Conservation (phyloP, 2,329 filamentous ascomycete species). For the Penicillium corylophilum region DNA sequence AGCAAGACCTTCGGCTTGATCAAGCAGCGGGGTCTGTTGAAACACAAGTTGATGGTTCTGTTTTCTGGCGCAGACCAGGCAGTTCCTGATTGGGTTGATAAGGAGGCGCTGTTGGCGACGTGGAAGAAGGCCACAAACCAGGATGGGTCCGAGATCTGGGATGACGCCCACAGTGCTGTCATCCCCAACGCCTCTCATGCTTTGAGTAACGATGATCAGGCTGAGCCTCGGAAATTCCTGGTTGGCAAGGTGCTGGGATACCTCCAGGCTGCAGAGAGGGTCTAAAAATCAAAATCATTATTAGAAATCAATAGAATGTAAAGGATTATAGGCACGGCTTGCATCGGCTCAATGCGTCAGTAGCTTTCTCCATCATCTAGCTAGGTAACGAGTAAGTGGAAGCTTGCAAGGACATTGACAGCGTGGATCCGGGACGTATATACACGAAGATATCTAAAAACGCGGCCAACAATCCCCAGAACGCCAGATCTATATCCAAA, state of each 20-base stretch:
- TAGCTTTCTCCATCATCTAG: not conserved
- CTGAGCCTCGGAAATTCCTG: conserved; percentile 26
- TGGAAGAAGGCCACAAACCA: conserved; percentile 43
- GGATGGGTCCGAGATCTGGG: conserved; percentile 44
- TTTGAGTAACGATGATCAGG: conserved; percentile 37
- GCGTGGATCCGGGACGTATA: not conserved
- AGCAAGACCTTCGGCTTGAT: conserved; percentile 61
- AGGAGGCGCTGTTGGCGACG: conserved; percentile 41
- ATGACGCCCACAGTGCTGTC: conserved; percentile 46
- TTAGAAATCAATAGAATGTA: not conserved
- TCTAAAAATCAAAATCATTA: not conserved
- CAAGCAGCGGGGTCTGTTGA: conserved; percentile 36
- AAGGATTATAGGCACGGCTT: not conserved
- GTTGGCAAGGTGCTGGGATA: conserved; percentile 30
- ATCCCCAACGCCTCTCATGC: conserved; percentile 44
- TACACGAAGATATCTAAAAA: conserved; percentile 3
- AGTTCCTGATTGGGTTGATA: conserved; percentile 48
- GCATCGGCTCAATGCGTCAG: not conserved
- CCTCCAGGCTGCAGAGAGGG: conserved; percentile 13
- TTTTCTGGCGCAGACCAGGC: conserved; percentile 49
- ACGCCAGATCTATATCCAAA: conserved; percentile 8
- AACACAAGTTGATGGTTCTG: conserved; percentile 46
- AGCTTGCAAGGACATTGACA: not conserved
- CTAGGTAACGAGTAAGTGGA: not conserved
- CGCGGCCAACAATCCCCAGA: not conserved